A percentile compares a stretch with the other conserved stretches of the same genome.
phyloP scores from a whole-genome alignment of 2,329 filamentous ascomycete genomes.

The Botryotinia calthae region DNA sequence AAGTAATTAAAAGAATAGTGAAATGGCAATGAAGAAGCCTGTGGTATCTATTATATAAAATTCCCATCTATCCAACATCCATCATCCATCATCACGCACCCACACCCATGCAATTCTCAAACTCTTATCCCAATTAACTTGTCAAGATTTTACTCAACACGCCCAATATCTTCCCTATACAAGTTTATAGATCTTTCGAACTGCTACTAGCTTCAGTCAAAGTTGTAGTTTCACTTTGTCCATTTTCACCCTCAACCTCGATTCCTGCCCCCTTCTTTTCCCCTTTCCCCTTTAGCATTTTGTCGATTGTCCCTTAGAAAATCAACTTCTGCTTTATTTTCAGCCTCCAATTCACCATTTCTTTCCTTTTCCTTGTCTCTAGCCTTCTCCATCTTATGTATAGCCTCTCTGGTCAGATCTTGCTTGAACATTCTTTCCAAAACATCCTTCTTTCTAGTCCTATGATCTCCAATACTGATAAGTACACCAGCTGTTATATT shows the following conservation, averaged over 20 bases:
- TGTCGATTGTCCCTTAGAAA: not conserved
- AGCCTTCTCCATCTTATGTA: conserved; percentile 44
- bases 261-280: not conserved
- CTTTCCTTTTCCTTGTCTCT: conserved; percentile 26
- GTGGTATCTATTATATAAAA: conserved; percentile 8
- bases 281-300: not conserved
- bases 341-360: not conserved
- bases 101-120: conserved; percentile 3
- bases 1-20: not conserved
- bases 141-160: not conserved
- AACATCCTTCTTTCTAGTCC: conserved; percentile 82
- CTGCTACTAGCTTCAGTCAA: not conserved
- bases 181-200: not conserved
- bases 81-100: not conserved
- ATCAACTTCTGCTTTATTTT: not conserved
- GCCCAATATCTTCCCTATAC: not conserved
- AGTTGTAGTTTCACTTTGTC: not conserved
- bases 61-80: not conserved
- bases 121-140: not conserved
- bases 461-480: conserved; percentile 72
- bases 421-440: conserved; percentile 74
- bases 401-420: conserved; percentile 66
- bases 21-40: not conserved
- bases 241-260: not conserved
- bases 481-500: conserved; percentile 75